Conservation (phyloP, 441 rosid genomes). For the Kokia cookei region DNA sequence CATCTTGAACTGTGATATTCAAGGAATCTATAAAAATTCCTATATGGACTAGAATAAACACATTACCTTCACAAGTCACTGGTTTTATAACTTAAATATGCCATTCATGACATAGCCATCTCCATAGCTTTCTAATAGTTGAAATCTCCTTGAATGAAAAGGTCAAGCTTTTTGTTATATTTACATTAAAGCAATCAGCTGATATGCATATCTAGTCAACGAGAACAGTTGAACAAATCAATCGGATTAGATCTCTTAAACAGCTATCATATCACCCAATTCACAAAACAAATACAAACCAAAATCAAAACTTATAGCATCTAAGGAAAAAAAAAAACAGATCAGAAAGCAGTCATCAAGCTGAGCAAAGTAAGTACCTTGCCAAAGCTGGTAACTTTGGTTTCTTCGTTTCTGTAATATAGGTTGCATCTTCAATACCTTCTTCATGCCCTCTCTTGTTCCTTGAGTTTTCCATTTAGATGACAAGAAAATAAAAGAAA, state of each 20-base stretch:
- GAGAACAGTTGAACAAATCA: neutral
- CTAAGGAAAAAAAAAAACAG: neutral
- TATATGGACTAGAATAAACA: no score
- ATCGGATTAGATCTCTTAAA: conserved; percentile 4
- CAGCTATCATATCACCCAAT: neutral
- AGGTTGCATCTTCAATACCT: conserved; percentile 46
- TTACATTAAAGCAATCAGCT: neutral
- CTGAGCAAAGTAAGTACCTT: conserved; percentile 45
- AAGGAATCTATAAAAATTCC: neutral
- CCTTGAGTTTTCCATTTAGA: conserved; percentile 61
- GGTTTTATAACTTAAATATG: neutral
- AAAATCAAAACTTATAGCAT: neutral
- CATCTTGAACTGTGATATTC: neutral
- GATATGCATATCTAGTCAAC: neutral
- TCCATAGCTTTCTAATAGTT: neutral
- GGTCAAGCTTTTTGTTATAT: neutral
- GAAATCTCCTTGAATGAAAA: neutral
- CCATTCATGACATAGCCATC: neutral
- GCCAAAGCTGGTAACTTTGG: conserved; percentile 82
- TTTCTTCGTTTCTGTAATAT: conserved; percentile 56
- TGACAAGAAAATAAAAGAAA: neutral
- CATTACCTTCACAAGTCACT: neutral
- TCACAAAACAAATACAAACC: neutral
- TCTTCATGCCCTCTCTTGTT: conserved; percentile 63
- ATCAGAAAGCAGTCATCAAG: neutral